Conservation (phyloP, 2,329 filamentous ascomycete genomes). For the Sporothrix sp. region DNA sequence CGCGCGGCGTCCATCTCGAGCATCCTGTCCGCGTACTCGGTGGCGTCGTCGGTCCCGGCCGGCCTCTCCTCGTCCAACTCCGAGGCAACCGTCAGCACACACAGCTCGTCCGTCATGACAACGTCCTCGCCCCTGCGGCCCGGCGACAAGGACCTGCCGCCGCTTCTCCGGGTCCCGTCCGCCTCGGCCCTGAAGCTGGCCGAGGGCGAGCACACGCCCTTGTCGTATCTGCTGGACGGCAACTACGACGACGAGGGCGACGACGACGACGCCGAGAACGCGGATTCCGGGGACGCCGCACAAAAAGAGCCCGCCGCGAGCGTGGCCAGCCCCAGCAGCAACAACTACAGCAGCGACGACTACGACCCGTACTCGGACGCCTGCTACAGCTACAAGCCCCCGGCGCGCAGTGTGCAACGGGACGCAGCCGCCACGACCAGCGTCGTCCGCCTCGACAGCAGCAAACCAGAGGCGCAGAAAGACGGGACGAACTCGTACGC, state of each 20-base stretch:
- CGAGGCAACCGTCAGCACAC: slow-evolving; percentile 29
- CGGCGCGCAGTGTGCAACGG: neutral
- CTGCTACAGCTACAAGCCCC: slow-evolving; percentile 3
- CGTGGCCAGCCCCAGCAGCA: neutral
- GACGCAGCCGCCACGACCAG: neutral
- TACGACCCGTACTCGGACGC: slow-evolving; percentile 9
- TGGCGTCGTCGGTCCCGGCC: slow-evolving; percentile 4
- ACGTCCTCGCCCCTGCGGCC: slow-evolving; percentile 20
- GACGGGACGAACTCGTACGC: neutral
- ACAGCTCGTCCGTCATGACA: slow-evolving; percentile 25
- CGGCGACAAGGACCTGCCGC: neutral
- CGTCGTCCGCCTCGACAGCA: neutral
- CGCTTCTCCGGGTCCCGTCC: neutral
- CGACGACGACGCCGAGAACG: neutral
- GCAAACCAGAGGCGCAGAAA: neutral
- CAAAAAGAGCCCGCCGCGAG: neutral
- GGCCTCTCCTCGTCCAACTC: slow-evolving; percentile 23
- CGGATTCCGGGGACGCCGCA: no score
- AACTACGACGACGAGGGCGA: slow-evolving; percentile 10
- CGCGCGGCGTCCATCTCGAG: slow-evolving; percentile 38
- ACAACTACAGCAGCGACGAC: neutral
- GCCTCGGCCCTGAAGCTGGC: neutral
- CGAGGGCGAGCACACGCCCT: slow-evolving; percentile 10
- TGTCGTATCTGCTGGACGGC: slow-evolving; percentile 15
- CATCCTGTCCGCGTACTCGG: slow-evolving; percentile 46